Evolutionary conservation across 345 rosid genomes (phyloP).

Genomic region (Dipteronia sinensis): DNA sequence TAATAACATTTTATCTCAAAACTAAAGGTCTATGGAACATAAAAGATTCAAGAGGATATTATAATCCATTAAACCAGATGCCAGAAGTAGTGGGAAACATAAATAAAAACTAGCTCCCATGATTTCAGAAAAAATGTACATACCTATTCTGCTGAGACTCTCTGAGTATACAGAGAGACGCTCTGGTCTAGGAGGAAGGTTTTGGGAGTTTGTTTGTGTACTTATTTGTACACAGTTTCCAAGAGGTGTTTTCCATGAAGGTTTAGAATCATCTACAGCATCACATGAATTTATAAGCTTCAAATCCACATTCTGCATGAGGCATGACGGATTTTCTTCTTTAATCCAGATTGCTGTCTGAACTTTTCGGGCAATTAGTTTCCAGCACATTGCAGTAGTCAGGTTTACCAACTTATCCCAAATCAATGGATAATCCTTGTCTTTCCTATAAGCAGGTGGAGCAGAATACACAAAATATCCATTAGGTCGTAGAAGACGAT

Average conservation of each 20-base stretch:
- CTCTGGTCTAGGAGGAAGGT: conserved; percentile 63
- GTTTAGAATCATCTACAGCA: conserved; percentile 47
- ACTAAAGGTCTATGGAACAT: neutral
- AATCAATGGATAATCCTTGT: conserved; percentile 79
- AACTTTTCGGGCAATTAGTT: conserved; percentile 75
- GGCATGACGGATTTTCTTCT: conserved; percentile 61
- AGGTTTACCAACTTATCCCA: conserved; percentile 78
- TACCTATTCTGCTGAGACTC: conserved; percentile 64
- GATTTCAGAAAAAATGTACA: conserved; percentile 15
- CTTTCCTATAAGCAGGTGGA: conserved; percentile 85
- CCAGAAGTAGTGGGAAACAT: neutral
- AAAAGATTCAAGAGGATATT: neutral
- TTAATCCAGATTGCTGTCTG: conserved; percentile 97
- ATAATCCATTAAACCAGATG: neutral
- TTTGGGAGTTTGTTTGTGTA: conserved; percentile 33
- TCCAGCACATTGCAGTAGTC: conserved; percentile 94
- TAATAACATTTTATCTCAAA: neutral
- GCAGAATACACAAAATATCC: conserved; percentile 94
- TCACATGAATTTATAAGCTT: conserved; percentile 68
- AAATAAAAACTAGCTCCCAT: neutral
- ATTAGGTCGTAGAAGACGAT: conserved; percentile 71
- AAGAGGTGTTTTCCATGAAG: conserved; percentile 83
- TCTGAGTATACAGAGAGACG: conserved; percentile 65
- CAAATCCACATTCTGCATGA: conserved; percentile 52
- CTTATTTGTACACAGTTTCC: conserved; percentile 55